A percentile compares a stretch with the other conserved stretches of the same genome.
Evolutionary conservation across 2,329 filamentous ascomycete species (phyloP).

Genomic region (Ceratocystis ficicola): DNA sequence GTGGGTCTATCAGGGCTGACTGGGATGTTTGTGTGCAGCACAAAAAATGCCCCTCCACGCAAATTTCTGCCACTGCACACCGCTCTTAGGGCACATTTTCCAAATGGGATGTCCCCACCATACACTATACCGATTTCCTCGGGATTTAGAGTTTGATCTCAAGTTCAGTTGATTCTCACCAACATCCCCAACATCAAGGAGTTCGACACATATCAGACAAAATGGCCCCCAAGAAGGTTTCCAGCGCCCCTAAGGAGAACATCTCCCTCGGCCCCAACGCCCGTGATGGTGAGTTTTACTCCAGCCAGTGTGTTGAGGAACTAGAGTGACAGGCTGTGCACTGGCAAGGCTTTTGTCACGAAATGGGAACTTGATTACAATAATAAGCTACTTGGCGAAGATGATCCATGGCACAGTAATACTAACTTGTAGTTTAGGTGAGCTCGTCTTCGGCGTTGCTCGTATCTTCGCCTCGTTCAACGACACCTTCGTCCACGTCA

Average conservation of each 20-base stretch:
- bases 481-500: slow-evolving; percentile 95
- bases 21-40: slow-evolving; percentile 18
- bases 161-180: slow-evolving; percentile 20
- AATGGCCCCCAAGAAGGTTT: slow-evolving; percentile 92
- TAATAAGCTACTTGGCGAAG: slow-evolving; percentile 21
- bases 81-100: slow-evolving; percentile 26
- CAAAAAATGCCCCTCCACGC: slow-evolving; percentile 18
- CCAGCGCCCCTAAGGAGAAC: slow-evolving; percentile 82
- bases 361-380: not conserved
- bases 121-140: slow-evolving; percentile 15
- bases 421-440: slow-evolving; percentile 44
- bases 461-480: slow-evolving; percentile 96
- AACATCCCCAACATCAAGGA: slow-evolving; percentile 23
- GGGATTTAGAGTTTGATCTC: slow-evolving; percentile 15
- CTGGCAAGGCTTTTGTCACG: not conserved
- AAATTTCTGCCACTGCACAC: slow-evolving; percentile 32
- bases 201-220: slow-evolving; percentile 35
- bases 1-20: slow-evolving; percentile 22
- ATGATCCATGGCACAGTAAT: too few relatives aligned
- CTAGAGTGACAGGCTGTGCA: not conserved
- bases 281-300: slow-evolving; percentile 63
- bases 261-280: slow-evolving; percentile 95
- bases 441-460: slow-evolving; percentile 95
- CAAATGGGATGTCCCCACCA: slow-evolving; percentile 16
- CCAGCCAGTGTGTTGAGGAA: not conserved